phyloP scores from a whole-genome alignment of 2,329 filamentous ascomycete species.

The Stachybotrys chlorohalonatus region DNA sequence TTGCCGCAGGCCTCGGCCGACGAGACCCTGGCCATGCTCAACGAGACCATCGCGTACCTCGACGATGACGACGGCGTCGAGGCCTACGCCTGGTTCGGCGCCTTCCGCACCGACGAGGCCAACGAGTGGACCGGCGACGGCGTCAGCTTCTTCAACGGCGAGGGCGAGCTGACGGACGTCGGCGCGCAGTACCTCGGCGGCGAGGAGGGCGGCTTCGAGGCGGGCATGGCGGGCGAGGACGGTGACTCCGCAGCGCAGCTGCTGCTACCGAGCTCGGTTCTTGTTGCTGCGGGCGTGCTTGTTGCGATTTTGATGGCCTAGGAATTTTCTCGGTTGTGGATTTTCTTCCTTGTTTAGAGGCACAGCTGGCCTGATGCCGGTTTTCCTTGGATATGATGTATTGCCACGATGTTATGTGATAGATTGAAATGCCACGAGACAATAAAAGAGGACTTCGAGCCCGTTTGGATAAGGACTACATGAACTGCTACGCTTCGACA shows the following conservation, averaged over 20 bases:
- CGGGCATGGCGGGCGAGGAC: constrained; percentile 14
- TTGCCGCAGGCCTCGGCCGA: constrained; percentile 23
- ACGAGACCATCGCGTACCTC: constrained; percentile 24
- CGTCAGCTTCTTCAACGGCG: constrained; percentile 24
- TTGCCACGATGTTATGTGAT: neutral
- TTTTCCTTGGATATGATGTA: neutral
- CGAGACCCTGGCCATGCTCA: constrained; percentile 29
- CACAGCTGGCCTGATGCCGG: neutral
- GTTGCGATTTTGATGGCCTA: neutral
- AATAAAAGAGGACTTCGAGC: neutral
- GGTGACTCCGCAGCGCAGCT: neutral
- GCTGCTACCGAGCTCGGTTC: neutral
- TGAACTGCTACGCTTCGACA: too few relatives aligned
- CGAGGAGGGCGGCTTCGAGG: constrained; percentile 25
- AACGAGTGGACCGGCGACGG: constrained; percentile 29
- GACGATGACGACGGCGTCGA: constrained; percentile 23
- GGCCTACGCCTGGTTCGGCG: constrained; percentile 32
- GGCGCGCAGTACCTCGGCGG: constrained; percentile 30
- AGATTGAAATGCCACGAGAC: neutral
- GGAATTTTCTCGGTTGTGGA: neutral
- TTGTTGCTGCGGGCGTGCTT: neutral
- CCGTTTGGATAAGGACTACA: neutral
- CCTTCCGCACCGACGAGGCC: constrained; percentile 25
- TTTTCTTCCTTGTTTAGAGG: neutral
- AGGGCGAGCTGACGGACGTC: constrained; percentile 27